Evolutionary conservation across 129 eudicot genomes (phyloP), one percentile per base, ranked within the genome.

Genomic region (Arctium lappa): DNA sequence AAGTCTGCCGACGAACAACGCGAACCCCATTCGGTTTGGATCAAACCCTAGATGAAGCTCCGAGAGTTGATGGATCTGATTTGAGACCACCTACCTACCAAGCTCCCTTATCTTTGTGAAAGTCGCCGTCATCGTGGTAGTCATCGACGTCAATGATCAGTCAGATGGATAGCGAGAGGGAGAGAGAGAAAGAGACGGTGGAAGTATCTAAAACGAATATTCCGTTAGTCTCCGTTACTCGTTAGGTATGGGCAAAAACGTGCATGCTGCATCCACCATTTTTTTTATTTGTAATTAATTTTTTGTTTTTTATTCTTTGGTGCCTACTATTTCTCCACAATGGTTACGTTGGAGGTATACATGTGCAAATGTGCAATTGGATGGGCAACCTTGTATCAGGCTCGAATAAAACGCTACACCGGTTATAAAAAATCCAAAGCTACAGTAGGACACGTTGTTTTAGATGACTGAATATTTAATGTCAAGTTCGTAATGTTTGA

Each of bases 161-260:
- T 71, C 66, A 77, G 65, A 72, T 50, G 79, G 76, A 80, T 74
- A 40, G 68, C n/a, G 69, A 68, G 22, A 66, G 65, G 73, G 66
- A 31, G 82, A 68, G 78, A 74, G 74, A 79, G 79, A 62, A 34
- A 33, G 69, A 60, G 76, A 79, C 84, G 80, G 84, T 46, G 71
- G 68, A 74, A 74, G 15, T 16, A 32, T 29, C 53, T 8, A 38
- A 82, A 82, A 56, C 2, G 76, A 46, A 68, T 40, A 37, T 37
- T 75, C 85, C 85, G 85, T 82, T 82, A 82, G 15, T 38, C 50
- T 65, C 85, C 85, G 85, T 82, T 75, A 74, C 71, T 74, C 80
- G 44, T 80, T 80, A 30, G 82, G 82, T 79, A 16, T 69, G 79
- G 32, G 11, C 16, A 40, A 16, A 15, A 10, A 46, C 9, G 50